phyloP scores from a whole-genome alignment of 345 rosid genomes.

The Ailanthus altissimus region DNA sequence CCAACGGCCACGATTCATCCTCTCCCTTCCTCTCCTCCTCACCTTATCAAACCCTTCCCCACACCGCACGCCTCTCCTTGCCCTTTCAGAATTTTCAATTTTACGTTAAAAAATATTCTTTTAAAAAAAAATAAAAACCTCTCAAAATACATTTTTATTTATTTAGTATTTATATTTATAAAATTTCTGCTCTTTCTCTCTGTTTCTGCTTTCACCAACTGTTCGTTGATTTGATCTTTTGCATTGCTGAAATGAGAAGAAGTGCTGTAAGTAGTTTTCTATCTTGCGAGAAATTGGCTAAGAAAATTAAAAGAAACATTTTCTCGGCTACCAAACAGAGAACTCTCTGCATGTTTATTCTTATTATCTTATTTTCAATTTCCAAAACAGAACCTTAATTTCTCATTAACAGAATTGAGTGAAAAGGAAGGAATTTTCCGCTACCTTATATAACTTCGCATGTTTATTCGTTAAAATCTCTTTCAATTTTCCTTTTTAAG shows the following conservation, averaged over 20 bases:
- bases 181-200: slow-evolving; percentile 6
- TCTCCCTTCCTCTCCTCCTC: background rate
- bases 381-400: no score
- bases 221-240: background rate
- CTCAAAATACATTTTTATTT: no score
- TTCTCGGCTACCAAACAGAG: slow-evolving; percentile 7
- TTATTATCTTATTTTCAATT: background rate
- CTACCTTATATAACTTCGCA: background rate
- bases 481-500: background rate
- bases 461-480: no score
- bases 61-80: background rate
- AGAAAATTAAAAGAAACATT: background rate
- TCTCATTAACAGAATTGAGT: background rate
- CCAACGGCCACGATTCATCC: background rate
- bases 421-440: background rate
- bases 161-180: background rate
- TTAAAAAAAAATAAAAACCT: no score
- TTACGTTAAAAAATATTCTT: background rate
- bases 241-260: background rate
- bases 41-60: background rate
- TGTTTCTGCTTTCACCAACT: background rate
- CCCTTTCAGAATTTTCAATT: background rate
- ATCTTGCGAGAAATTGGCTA: background rate
- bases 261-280: background rate
- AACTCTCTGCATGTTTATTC: background rate